Conservation (phyloP, 164 flowering plant genomes). For the Cinnamomum chago region DNA sequence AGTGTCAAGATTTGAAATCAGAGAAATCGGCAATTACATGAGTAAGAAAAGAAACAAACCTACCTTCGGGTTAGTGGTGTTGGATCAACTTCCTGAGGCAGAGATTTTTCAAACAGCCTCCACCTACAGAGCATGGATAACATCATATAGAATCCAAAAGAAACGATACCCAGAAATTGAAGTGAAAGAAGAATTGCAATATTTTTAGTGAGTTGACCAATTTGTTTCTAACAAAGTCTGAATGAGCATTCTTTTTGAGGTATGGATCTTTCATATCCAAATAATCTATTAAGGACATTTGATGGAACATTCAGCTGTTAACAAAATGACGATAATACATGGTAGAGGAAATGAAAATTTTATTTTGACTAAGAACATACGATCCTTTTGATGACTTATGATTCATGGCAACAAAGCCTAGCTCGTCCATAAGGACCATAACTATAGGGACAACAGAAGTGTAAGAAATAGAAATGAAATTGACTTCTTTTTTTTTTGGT, state of each 20-base stretch:
- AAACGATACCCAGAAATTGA: not conserved
- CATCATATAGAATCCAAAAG: not conserved
- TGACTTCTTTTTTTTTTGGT: no score
- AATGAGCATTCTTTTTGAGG: not conserved
- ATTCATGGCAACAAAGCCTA: not conserved
- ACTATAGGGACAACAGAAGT: not conserved
- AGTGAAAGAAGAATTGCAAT: not conserved
- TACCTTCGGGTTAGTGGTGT: constrained; percentile 1
- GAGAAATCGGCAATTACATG: no score
- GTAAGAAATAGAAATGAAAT: not conserved
- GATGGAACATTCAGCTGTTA: not conserved
- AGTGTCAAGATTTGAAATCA: not conserved
- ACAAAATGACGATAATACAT: not conserved
- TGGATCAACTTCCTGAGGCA: not conserved
- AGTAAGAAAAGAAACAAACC: not conserved
- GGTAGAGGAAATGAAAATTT: not conserved
- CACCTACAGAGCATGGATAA: constrained; percentile 4
- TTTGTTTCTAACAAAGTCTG: not conserved
- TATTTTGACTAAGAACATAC: not conserved
- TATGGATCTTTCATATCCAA: not conserved
- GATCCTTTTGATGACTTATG: not conserved
- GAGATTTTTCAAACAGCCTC: constrained; percentile 6
- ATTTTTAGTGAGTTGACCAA: no score
- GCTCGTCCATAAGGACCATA: not conserved
- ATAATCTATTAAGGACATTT: not conserved